A percentile compares a stretch with the other conserved stretches of the same genome.
phyloP scores from a whole-genome alignment of 805 yeast genomes.

The Candida andamanensis region DNA sequence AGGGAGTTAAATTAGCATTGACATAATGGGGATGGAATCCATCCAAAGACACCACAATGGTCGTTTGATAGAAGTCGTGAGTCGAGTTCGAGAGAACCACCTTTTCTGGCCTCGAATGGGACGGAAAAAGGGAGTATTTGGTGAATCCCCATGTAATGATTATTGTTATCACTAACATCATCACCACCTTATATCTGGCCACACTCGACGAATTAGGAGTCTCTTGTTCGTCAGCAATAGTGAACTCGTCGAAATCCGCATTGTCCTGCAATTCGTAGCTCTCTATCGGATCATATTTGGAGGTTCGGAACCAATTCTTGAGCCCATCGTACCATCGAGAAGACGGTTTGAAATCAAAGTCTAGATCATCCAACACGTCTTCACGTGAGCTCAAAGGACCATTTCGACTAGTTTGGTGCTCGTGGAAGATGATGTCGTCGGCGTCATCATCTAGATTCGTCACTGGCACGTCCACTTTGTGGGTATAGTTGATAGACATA shows the following conservation, averaged over 20 bases:
- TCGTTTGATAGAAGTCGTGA: slow-evolving; percentile 67
- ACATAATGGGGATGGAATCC: slow-evolving; percentile 92
- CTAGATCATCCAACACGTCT: slow-evolving; percentile 7
- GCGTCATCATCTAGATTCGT: slow-evolving; percentile 47
- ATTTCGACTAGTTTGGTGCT: slow-evolving; percentile 11
- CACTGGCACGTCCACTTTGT: slow-evolving; percentile 49
- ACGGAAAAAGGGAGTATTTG: background rate
- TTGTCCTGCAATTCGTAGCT: slow-evolving; percentile 10
- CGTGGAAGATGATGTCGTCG: slow-evolving; percentile 26
- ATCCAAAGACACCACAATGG: slow-evolving; percentile 74
- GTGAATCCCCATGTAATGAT: background rate
- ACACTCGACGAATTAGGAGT: no score
- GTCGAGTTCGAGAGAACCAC: no score
- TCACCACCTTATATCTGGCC: no score
- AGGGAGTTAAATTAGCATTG: slow-evolving; percentile 61
- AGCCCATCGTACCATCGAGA: slow-evolving; percentile 4
- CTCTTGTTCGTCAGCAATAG: slow-evolving; percentile 1
- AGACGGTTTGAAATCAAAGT: slow-evolving; percentile 3
- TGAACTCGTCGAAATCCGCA: slow-evolving; percentile 1
- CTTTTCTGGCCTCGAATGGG: no score
- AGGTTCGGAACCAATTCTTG: slow-evolving; percentile 1
- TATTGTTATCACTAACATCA: no score
- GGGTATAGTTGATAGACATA: slow-evolving; percentile 18
- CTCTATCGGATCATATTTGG: slow-evolving; percentile 7
- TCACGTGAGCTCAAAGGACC: no score